A percentile compares a stretch with the other conserved stretches of the same genome.
Conservation (phyloP, 2,329 filamentous ascomycete genomes). For the Aspergillus flavus region DNA sequence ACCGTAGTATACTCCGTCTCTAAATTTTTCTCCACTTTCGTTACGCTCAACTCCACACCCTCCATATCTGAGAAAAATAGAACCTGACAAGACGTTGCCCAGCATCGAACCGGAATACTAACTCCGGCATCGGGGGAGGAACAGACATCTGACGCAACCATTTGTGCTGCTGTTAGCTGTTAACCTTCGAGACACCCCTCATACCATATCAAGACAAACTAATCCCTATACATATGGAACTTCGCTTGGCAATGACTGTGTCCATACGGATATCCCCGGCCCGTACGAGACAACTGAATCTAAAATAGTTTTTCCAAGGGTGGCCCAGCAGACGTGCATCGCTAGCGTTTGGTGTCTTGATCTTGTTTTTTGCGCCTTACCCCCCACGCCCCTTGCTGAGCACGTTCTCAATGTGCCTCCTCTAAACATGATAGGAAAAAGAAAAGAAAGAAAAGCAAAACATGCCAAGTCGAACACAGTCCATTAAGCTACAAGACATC, state of each 20-base stretch:
- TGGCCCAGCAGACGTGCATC: not conserved
- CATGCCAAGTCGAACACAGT: not conserved
- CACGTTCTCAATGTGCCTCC: too few relatives aligned
- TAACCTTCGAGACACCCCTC: not conserved
- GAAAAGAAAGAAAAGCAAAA: not conserved
- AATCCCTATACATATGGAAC: not conserved
- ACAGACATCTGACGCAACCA: not conserved
- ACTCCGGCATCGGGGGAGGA: too few relatives aligned
- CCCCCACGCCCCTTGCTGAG: too few relatives aligned
- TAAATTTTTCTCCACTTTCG: too few relatives aligned
- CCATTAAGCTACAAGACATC: not conserved
- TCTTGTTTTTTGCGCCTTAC: too few relatives aligned
- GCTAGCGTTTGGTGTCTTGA: not conserved
- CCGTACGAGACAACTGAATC: not conserved
- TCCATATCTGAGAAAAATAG: too few relatives aligned
- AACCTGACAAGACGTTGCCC: too few relatives aligned
- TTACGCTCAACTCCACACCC: too few relatives aligned
- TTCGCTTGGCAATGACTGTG: not conserved
- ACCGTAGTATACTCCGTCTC: too few relatives aligned
- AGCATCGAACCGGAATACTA: too few relatives aligned
- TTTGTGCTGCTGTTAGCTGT: not conserved
- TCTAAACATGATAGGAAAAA: too few relatives aligned
- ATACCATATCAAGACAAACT: not conserved
- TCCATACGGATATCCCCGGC: not conserved
- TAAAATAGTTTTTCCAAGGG: not conserved